Evolutionary conservation across 495 filamentous ascomycete species (phyloP).

Genomic region (Penicillium egyptiacum): DNA sequence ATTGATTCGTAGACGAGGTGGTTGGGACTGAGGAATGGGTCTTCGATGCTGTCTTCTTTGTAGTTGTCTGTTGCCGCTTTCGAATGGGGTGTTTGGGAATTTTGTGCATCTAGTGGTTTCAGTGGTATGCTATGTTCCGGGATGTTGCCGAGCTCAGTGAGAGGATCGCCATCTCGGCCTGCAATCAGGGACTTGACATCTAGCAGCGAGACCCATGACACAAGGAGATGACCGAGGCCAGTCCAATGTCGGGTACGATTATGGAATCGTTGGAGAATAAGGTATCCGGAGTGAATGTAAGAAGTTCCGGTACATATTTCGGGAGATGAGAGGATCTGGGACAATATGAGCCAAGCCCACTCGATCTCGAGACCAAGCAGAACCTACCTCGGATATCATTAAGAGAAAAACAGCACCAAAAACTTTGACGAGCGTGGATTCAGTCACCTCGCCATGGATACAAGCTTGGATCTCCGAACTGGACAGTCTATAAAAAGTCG

Average conservation of each 20-base stretch:
- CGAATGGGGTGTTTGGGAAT: not conserved
- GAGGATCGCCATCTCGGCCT: constrained; percentile 42
- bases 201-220: constrained; percentile 40
- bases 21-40: constrained; percentile 30
- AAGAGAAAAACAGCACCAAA: constrained; percentile 39
- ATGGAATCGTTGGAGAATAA: constrained; percentile 38
- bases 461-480: constrained; percentile 38
- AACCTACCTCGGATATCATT: constrained; percentile 42
- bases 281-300: constrained; percentile 38
- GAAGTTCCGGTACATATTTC: constrained; percentile 35
- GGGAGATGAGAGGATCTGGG: constrained; percentile 32
- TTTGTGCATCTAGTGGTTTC: constrained; percentile 2
- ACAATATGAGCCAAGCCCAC: not conserved
- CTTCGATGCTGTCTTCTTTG: constrained; percentile 20
- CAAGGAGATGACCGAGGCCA: constrained; percentile 30
- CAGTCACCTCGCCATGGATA: constrained; percentile 31
- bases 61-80: not conserved
- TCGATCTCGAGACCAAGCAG: not conserved
- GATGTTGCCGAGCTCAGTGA: constrained; percentile 35
- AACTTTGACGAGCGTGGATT: constrained; percentile 28
- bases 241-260: constrained; percentile 32
- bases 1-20: constrained; percentile 39
- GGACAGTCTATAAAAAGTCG: constrained; percentile 35
- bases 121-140: constrained; percentile 7
- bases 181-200: constrained; percentile 46